Evolutionary conservation across 164 flowering plant species (phyloP), one percentile per base, ranked within the genome.

Genomic region (Macadamia integrifolia): DNA sequence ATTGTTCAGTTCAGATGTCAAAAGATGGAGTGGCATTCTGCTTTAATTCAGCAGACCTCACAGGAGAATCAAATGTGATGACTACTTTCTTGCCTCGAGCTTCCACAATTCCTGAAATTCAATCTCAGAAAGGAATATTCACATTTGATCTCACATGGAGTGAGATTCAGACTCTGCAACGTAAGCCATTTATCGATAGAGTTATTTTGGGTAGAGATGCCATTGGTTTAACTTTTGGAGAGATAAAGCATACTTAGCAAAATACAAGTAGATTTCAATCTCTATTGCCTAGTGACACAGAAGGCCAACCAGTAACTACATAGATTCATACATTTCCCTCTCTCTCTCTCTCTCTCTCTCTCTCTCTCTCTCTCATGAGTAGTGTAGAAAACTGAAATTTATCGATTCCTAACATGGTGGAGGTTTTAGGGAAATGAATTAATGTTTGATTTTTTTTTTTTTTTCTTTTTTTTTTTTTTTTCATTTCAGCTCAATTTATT

Each of bases 1-100:
- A 92, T 73, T 94, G 98, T 78, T 77, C 88, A 0, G 97, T 94
- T 59, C 98, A 92, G 78, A 80, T 94, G 87, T 71, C 97, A 5
- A 86, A 90, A 79, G 98, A 94, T 75, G 95, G 92, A 64, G 75
- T 87, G 14, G 81, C 93, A 23, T 88, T 92, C 85, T 94, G 98
- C 77, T 74, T 70, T 59, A 74, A 70, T 58, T 75, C 87, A 13
- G 70, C 82, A 10, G 98, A 95, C 71, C 90, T 95, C 28, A 66
- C 69, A 9, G 77, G 69, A 52, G 77, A 72, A n/a, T 85, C 98
- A 29, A 88, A 82, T 66, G 97, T 84, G 6, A 66, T 82, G 63
- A 56, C 85, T 35, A 3, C 84, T 44, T 95, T 89, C 84, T 80
- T 89, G 84, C 68, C 86, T 32, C 73, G 76, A 49, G 64, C 89